Evolutionary conservation across 305 asterid genomes (phyloP), one percentile per base, ranked within the genome.

Genomic region (Ajuga reptans): DNA sequence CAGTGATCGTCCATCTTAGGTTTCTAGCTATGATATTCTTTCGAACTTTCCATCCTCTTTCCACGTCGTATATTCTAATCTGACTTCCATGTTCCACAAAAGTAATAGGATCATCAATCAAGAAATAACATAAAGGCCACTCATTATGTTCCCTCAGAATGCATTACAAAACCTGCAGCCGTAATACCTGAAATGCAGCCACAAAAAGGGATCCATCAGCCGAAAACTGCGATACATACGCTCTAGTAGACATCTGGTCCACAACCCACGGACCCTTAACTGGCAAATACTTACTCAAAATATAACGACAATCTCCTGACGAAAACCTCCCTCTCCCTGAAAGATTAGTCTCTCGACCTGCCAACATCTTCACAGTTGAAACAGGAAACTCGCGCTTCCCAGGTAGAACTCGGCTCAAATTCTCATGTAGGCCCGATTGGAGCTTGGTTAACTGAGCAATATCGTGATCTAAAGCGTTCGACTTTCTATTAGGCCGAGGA

Each of bases 1-100:
- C 97, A 11, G 97, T 90, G 37, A 90, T 81, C 24, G 96, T 86
- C 97, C 97, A 90, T 77, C 95, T 84, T 83, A 90, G 80, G 84
- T 95, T 85, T 81, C 79, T 74, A 1, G 96, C 96, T 42, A 73
- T 64, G 75, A 90, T 77, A 65, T 90, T 77, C 86, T 90, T 90
- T 68, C 59, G 89, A 64, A 90, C 87, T 84, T 79, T 90, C 97
- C 96, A 88, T 73, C 89, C 91, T 65, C 76, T 71, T 1, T 90
- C 97, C 5, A 88, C 97, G 59, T 90, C 80, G 27, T 88, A 90
- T 78, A 88, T 77, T 83, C 84, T 84, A 58, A 90, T 85, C 56
- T 85, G 91, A 72, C 97, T 86, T 78, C 90, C 97, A 95, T 90
- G 86, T 66, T 79, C 70, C 43, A 58, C 17, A 76, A 69, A 54